Conservation (phyloP, 2,329 filamentous ascomycete species). For the Fusarium armeniacum region DNA sequence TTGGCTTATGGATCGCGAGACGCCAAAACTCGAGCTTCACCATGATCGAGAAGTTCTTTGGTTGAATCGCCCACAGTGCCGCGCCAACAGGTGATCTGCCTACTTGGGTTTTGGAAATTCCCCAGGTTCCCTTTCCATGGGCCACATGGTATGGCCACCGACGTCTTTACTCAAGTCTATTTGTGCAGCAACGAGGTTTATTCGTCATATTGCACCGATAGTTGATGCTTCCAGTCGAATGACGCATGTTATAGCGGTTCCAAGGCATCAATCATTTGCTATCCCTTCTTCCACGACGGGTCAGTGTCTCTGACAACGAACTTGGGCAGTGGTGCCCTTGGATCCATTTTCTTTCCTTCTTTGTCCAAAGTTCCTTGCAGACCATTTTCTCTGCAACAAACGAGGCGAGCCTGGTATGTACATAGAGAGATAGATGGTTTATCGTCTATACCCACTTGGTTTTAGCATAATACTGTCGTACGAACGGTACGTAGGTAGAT, state of each 20-base stretch:
- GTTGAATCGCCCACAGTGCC: slow-evolving; percentile 26
- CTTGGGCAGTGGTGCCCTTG: neutral
- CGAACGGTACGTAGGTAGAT: slow-evolving; percentile 11
- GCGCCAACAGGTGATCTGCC: slow-evolving; percentile 40
- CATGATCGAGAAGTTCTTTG: slow-evolving; percentile 31
- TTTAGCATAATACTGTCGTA: neutral
- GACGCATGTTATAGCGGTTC: slow-evolving; percentile 30
- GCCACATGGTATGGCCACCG: slow-evolving; percentile 42
- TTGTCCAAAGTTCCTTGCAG: slow-evolving; percentile 7
- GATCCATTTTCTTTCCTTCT: slow-evolving; percentile 12
- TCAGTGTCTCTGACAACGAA: slow-evolving; percentile 13
- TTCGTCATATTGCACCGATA: slow-evolving; percentile 35
- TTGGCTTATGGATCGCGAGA: slow-evolving; percentile 52
- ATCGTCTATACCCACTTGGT: neutral
- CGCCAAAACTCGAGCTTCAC: slow-evolving; percentile 37
- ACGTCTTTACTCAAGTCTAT: slow-evolving; percentile 32
- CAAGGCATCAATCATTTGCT: slow-evolving; percentile 34
- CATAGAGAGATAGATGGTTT: neutral
- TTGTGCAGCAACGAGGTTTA: slow-evolving; percentile 19
- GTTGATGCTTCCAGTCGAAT: slow-evolving; percentile 27
- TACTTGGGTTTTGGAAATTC: slow-evolving; percentile 27
- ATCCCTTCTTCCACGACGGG: slow-evolving; percentile 15
- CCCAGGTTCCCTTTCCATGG: slow-evolving; percentile 30
- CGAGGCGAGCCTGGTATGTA: slow-evolving; percentile 1
- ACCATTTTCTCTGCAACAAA: neutral